Conservation (phyloP, 2,329 filamentous ascomycete genomes). For the Endoconidiophora laricicola region DNA sequence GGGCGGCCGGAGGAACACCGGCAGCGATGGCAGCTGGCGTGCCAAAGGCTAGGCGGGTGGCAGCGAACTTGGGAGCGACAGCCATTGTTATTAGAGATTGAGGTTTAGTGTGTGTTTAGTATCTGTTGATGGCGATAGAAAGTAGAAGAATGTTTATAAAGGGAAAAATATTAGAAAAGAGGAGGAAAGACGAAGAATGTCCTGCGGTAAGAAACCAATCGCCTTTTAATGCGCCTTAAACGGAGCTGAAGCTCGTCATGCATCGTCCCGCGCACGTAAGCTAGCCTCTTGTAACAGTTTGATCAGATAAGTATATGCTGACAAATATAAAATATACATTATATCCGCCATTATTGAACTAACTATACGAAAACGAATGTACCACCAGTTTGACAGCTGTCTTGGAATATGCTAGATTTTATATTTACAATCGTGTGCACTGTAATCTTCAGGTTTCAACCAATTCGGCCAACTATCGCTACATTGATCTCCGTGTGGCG, state of each 20-base stretch:
- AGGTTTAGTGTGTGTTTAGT: background rate
- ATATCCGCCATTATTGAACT: too few species aligned
- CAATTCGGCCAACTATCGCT: too few species aligned
- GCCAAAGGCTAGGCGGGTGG: conserved; percentile 44
- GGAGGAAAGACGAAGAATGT: background rate
- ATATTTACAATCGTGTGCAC: too few species aligned
- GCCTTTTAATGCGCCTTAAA: background rate
- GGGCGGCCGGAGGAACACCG: conserved; percentile 27
- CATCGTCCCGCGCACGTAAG: background rate
- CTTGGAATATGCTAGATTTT: too few species aligned
- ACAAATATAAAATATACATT: conserved; percentile 2
- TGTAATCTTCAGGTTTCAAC: too few species aligned
- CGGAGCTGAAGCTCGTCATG: background rate
- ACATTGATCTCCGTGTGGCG: too few species aligned
- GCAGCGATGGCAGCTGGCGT: conserved; percentile 20
- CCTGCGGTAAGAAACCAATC: too few species aligned
- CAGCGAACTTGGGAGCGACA: conserved; percentile 60
- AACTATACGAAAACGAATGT: too few species aligned
- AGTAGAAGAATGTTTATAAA: background rate
- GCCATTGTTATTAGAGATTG: conserved; percentile 38
- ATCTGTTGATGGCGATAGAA: background rate
- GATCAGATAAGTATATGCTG: conserved; percentile 1
- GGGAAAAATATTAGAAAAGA: background rate
- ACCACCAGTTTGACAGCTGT: too few species aligned
- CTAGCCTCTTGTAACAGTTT: background rate